These are phyloP conservation scores for Wallacemonas sp. DNA, from an alignment of 208 protist genomes.

Conservation along the genomic window DNA sequence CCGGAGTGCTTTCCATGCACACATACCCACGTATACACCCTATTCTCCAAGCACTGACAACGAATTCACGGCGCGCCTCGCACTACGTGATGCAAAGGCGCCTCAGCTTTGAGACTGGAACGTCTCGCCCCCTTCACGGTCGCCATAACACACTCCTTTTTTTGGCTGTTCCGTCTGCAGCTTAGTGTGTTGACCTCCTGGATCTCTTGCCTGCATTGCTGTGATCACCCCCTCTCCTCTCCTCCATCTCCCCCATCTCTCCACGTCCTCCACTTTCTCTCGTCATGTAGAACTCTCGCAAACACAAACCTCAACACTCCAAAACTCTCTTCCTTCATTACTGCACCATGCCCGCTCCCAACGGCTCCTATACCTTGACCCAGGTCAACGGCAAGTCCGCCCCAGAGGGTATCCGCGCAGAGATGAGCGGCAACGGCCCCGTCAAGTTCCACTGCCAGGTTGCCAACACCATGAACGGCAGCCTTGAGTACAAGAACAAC, in stretches of 20 bases:
- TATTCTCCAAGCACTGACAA: background rate
- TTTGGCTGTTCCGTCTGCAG: no score
- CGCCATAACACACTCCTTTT: no score
- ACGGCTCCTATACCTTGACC: slow-evolving; percentile 33
- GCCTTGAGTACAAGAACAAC: slow-evolving; percentile 20
- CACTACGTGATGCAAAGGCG: no score
- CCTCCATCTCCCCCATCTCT: background rate
- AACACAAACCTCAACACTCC: background rate
- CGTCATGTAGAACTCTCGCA: background rate
- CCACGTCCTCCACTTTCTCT: background rate
- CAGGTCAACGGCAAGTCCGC: slow-evolving; percentile 24
- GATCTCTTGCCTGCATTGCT: no score
- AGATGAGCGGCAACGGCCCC: slow-evolving; percentile 15
- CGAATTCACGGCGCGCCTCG: no score
- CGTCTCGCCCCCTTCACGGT: no score
- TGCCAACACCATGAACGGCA: slow-evolving; percentile 41
- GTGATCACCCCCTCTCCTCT: background rate
- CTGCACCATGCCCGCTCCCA: slow-evolving; percentile 13
- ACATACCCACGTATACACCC: background rate
- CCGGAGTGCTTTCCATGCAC: background rate
- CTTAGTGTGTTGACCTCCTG: no score
- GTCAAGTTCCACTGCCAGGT: slow-evolving; percentile 23
- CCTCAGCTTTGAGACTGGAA: no score
- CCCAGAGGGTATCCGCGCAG: slow-evolving; percentile 10
- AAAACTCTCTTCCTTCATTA: background rate